Conservation (phyloP, 2,329 filamentous ascomycete genomes). For the Xylariales sp. region DNA sequence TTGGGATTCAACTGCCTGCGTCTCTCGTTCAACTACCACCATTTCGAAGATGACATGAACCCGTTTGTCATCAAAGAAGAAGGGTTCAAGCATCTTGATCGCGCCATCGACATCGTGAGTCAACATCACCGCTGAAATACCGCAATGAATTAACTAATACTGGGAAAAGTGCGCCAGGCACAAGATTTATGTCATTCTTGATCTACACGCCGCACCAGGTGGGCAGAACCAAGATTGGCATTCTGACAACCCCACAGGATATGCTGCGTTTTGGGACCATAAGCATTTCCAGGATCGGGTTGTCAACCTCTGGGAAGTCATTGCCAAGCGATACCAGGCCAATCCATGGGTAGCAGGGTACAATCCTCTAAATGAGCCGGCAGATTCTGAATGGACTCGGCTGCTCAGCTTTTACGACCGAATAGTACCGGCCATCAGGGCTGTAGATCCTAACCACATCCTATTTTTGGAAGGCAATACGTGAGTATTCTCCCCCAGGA, state of each 20-base stretch:
- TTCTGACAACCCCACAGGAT: slow-evolving; percentile 26
- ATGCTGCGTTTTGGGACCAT: slow-evolving; percentile 37
- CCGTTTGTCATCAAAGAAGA: slow-evolving; percentile 38
- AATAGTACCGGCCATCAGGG: slow-evolving; percentile 27
- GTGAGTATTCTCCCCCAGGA: no score
- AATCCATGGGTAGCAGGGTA: slow-evolving; percentile 37
- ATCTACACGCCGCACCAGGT: slow-evolving; percentile 36
- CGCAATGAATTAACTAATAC: no score
- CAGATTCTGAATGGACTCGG: slow-evolving; percentile 19
- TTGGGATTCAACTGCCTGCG: slow-evolving; percentile 54
- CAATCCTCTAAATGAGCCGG: slow-evolving; percentile 23
- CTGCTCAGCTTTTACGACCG: slow-evolving; percentile 30
- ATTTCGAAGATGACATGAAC: slow-evolving; percentile 46
- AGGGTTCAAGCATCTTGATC: slow-evolving; percentile 42
- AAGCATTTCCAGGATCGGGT: slow-evolving; percentile 36
- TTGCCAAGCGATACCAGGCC: slow-evolving; percentile 31
- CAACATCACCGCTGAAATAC: no score
- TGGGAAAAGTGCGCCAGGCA: slow-evolving; percentile 31
- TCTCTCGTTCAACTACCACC: slow-evolving; percentile 53
- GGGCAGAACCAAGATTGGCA: slow-evolving; percentile 41
- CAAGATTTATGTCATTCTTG: slow-evolving; percentile 35
- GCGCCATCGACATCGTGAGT: slow-evolving; percentile 40
- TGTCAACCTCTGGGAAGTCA: slow-evolving; percentile 32
- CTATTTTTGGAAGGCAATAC: slow-evolving; percentile 48
- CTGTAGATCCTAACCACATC: slow-evolving; percentile 36